Base-by-base conservation (phyloP, 2,329 filamentous ascomycete species). In the Talaromyces pinophilus region DNA sequence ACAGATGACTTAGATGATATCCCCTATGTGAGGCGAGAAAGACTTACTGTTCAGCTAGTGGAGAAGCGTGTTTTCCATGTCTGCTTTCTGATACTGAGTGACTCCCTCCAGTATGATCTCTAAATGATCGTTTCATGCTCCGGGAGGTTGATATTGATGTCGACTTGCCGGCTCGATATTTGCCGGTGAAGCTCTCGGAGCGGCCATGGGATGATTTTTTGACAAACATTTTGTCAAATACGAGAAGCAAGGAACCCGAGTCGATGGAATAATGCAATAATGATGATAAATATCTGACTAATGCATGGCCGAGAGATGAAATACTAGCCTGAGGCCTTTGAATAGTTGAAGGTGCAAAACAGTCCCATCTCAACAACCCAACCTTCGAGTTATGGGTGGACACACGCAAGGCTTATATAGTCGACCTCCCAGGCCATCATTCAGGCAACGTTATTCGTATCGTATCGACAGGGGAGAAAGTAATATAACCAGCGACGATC, bases 101-200 rank as follows among this genome's bases (percentile, higher is more conserved):
- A 17, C 73, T 72, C 25, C 66, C 70, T 30, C 67, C 59, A 38
- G 71, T 62, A 54, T 70, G 68, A 28, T 81, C 77, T 65, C 74
- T 74, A 61, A 75, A 72, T 10, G 75, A 75, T 25, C 74, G 70
- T 63, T 76, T 77, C 40, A 73, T 72, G 59, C 72, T 72, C 52
- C 72, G 76, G 68, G 71, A 76, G 28, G 71, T 76, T 35, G 63
- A 60, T 3, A 38, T 60, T 2, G 57, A 44, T 11, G 57, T 60
- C 57, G 77, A 72, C 69, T 82, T 82, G 22, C 74, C 72, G 5
- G 80, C 77, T 59, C 81, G 76, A 70, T 82, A 81, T 69, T 76
- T 76, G 61, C 78, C 74, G 30, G 75, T 76, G 64, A 80, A 76
- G 71, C 76, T 80, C 22, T 79, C 78, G 25, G 72, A 68, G 50